Conservation (phyloP, 805 yeast species). For the Myxozyma mucilagina region DNA sequence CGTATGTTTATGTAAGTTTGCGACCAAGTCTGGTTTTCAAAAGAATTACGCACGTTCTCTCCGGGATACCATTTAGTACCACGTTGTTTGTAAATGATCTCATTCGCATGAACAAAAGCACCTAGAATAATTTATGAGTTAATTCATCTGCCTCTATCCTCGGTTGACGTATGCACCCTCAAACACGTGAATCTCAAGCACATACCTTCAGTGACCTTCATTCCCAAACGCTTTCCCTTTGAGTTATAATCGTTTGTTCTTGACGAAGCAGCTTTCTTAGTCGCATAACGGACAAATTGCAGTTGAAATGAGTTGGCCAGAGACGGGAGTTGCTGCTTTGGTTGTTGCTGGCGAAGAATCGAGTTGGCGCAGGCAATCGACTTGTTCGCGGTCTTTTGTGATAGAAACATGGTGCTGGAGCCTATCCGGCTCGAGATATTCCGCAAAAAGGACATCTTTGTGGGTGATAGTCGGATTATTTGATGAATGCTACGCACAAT, state of each 20-base stretch:
- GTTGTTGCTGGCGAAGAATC: background rate
- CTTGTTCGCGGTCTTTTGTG: background rate
- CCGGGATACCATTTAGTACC: conserved; percentile 96
- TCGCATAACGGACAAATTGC: conserved; percentile 71
- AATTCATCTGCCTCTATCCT: conserved; percentile 27
- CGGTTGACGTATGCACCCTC: background rate
- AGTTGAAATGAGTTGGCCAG: conserved; percentile 3
- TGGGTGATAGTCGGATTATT: background rate
- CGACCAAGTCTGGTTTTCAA: no score
- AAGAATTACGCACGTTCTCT: conserved; percentile 56
- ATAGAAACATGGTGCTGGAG: background rate
- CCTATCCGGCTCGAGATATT: conserved; percentile 1
- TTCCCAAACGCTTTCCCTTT: conserved; percentile 90
- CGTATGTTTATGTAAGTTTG: background rate
- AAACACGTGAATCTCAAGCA: conserved; percentile 15
- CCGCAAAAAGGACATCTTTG: conserved; percentile 9
- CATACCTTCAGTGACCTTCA: conserved; percentile 80
- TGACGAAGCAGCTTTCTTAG: conserved; percentile 94
- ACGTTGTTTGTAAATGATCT: conserved; percentile 88
- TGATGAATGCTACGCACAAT: background rate
- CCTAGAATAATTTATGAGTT: conserved; percentile 14
- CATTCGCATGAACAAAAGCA: conserved; percentile 69
- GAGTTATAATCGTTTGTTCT: conserved; percentile 91
- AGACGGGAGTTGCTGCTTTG: background rate
- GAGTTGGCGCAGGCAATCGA: background rate